Evolutionary conservation across 441 rosid genomes (phyloP).

Genomic region (Mallotus japonicus): DNA sequence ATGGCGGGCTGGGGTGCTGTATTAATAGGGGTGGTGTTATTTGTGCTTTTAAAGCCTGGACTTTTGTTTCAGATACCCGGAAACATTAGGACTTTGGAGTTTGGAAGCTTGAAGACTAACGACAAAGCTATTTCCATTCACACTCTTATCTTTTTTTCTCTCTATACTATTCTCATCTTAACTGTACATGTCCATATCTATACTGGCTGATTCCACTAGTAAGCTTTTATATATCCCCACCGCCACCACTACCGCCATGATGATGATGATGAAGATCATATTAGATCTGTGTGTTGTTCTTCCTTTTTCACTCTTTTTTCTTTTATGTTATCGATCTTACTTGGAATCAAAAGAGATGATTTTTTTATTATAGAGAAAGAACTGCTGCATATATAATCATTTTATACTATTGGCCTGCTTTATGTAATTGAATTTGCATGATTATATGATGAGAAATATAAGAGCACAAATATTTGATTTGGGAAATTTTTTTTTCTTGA

Average conservation of each 20-base stretch:
- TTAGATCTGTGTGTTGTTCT: not conserved
- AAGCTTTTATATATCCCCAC: conserved; percentile 2
- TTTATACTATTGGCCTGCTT: no score
- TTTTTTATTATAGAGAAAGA: not conserved
- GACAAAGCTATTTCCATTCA: conserved; percentile 82
- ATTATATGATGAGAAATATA: no score
- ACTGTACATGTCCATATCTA: conserved; percentile 80
- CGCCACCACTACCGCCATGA: no score
- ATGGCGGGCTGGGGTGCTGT: conserved; percentile 99
- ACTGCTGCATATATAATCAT: no score
- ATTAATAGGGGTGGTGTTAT: conserved; percentile 71
- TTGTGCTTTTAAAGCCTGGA: conserved; percentile 79
- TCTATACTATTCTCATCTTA: conserved; percentile 66
- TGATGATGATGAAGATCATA: not conserved
- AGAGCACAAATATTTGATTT: no score
- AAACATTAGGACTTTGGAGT: conserved; percentile 50
- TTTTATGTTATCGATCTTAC: not conserved
- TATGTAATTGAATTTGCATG: no score
- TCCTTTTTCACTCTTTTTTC: not conserved
- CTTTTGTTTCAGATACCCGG: conserved; percentile 80
- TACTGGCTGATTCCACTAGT: conserved; percentile 43
- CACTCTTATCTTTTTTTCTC: conserved; percentile 75
- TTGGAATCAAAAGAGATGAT: not conserved
- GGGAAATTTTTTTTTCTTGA: no score
- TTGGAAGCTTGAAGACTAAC: conserved; percentile 86